Conservation (phyloP, 768 basidiomycete species). For the Boletus huronensis region DNA sequence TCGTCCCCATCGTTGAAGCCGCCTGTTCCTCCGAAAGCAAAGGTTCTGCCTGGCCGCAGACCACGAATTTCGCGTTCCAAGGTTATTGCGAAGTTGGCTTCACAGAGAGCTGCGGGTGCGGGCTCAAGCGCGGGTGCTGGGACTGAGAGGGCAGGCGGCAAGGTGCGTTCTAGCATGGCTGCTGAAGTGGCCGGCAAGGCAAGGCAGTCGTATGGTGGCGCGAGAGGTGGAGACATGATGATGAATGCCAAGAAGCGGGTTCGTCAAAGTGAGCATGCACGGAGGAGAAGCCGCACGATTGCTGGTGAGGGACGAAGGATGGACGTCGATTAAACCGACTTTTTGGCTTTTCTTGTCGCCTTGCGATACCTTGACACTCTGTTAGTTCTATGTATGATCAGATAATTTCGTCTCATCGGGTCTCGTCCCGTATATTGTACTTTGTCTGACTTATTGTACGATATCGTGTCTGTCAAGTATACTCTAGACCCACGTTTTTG, state of each 20-base stretch:
- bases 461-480: not conserved
- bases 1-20: conserved; percentile 5
- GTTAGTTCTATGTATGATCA: conserved; percentile 13
- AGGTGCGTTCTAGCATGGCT: conserved; percentile 52
- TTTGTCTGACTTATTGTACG: conserved; percentile 9
- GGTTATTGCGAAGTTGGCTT: conserved; percentile 72
- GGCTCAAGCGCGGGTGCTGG: conserved; percentile 8
- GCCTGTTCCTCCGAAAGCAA: conserved; percentile 26
- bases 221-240: conserved; percentile 38
- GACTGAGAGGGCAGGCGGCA: conserved; percentile 27
- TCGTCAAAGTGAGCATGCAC: conserved; percentile 72
- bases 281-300: conserved; percentile 47
- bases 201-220: conserved; percentile 22
- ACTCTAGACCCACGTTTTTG: not conserved
- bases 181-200: conserved; percentile 28
- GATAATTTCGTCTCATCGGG: not conserved
- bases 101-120: conserved; percentile 51
- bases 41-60: conserved; percentile 46
- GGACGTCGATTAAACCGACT: conserved; percentile 10
- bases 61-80: conserved; percentile 80
- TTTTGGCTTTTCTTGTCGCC: not conserved
- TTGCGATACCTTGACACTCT: conserved; percentile 8
- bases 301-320: conserved; percentile 13
- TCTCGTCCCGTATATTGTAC: not conserved
- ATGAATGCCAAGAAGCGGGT: conserved; percentile 70